These are phyloP conservation scores for Gossypium lobatum DNA, from an alignment of 441 rosid species.

Conservation along the genomic window DNA sequence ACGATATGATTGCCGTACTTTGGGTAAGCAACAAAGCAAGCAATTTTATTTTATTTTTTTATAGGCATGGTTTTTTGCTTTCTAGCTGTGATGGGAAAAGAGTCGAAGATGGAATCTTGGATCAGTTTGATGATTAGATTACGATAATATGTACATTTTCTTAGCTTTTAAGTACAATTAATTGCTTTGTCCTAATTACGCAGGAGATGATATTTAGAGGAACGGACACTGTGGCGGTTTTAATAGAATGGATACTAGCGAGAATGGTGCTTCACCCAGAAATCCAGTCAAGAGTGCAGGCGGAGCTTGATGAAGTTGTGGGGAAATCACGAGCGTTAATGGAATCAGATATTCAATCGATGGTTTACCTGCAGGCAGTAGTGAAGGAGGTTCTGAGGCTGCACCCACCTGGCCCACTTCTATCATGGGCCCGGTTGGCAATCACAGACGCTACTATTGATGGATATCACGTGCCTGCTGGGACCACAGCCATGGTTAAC, in stretches of 20 bases:
- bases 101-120: slow-evolving; percentile 17
- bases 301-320: slow-evolving; percentile 39
- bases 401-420: slow-evolving; percentile 66
- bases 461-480: slow-evolving; percentile 39
- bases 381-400: slow-evolving; percentile 51
- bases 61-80: not conserved
- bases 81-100: not conserved
- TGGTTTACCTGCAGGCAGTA: slow-evolving; percentile 37
- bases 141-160: not conserved
- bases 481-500: slow-evolving; percentile 61
- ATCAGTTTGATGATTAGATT: slow-evolving; percentile 5
- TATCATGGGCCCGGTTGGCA: slow-evolving; percentile 62
- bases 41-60: not conserved
- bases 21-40: slow-evolving; percentile 40
- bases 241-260: slow-evolving; percentile 60
- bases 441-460: slow-evolving; percentile 37
- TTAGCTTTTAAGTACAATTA: not conserved
- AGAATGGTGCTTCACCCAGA: slow-evolving; percentile 54
- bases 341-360: slow-evolving; percentile 30
- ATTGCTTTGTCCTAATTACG: not conserved
- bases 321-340: slow-evolving; percentile 39
- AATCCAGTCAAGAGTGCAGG: slow-evolving; percentile 42
- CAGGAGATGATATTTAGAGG: slow-evolving; percentile 68
- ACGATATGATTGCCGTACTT: slow-evolving; percentile 49
- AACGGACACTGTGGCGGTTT: slow-evolving; percentile 46